Base-by-base conservation (phyloP, 148 eudicot genomes). In the Chenopodium quinoa region DNA sequence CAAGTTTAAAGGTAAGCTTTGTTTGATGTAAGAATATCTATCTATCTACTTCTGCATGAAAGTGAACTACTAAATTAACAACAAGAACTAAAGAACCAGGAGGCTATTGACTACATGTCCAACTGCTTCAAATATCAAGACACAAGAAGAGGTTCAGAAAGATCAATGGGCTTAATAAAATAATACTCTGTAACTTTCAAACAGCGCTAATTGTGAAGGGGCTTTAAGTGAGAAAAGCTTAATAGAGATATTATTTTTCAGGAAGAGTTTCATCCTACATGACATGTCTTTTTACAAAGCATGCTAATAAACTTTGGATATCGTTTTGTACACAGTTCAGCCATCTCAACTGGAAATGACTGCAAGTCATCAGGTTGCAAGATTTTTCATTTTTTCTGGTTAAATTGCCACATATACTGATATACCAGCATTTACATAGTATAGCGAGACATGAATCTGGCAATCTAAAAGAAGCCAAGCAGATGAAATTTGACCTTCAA, bases 1-100 rank as follows among this genome's bases (percentile, higher is more conserved):
- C 14, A 82, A 46, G 37, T 52, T 40, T 47, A 3, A 80, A 80
- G 27, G 75, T 78, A 75, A 81, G 84, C 54, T 32, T 64, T 71
- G 60, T 5, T 66, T 11, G 7, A 60, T 69, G 0, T 37, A 37
- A 37, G 40, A 37, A 37, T 37, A 58, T 54, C 25, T 19, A 32
- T 32, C 34, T 32, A 29, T 75, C 67, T 66, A 81, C 23, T 78
- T 78, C 8, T 63, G 32, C 17, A 47, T 7, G 19, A 19, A 64
- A 48, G 27, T 10, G 29, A 63, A 29, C 70, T 23, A 60, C 40
- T 58, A 72, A 68, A 69, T 11, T 20, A 47, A 32, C 32, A 81
- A 47, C 10, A 81, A 16, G 52, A 13, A 34, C 1, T 44, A 8
- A 10, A 47, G 14, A 27, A 32, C n/a, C 80, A 20, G 34, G 1